Evolutionary conservation across 768 basidiomycete genomes (phyloP).

Genomic region (Pholiota microspora): DNA sequence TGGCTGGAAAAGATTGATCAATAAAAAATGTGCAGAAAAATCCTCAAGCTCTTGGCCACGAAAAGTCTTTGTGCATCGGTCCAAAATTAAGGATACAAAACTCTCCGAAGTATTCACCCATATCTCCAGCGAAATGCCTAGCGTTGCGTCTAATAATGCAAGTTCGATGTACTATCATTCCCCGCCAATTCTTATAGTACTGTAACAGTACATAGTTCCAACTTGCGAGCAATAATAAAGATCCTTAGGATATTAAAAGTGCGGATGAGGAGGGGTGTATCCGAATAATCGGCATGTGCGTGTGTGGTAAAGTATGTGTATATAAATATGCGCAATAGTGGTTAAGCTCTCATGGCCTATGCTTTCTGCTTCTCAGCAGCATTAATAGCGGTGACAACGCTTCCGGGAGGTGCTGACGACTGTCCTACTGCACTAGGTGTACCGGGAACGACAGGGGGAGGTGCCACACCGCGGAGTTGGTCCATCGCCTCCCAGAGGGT

Average conservation of each 20-base stretch:
- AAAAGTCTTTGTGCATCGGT: too few relatives aligned
- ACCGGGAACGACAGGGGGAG: slow-evolving; percentile 9
- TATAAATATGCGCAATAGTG: neutral
- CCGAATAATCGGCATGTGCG: neutral
- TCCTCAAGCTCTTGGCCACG: slow-evolving; percentile 12
- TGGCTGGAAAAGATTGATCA: slow-evolving; percentile 10
- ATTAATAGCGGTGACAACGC: slow-evolving; percentile 5
- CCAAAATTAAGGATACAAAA: too few relatives aligned
- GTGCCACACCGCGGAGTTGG: slow-evolving; percentile 19
- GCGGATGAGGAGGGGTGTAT: slow-evolving; percentile 4
- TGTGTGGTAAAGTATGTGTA: slow-evolving; percentile 6
- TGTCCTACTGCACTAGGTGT: slow-evolving; percentile 9
- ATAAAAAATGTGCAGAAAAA: slow-evolving; percentile 7
- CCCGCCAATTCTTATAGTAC: too few relatives aligned
- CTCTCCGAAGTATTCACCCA: too few relatives aligned
- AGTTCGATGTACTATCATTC: too few relatives aligned
- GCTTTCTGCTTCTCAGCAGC: neutral
- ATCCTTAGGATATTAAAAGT: neutral
- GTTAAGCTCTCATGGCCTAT: neutral
- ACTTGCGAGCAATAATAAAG: neutral
- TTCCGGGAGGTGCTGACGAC: slow-evolving; percentile 13
- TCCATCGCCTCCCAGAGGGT: slow-evolving; percentile 50
- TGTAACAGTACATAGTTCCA: too few relatives aligned
- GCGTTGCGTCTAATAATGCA: too few relatives aligned
- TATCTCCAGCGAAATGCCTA: too few relatives aligned